Evolutionary conservation across 345 rosid species (phyloP).

Genomic region (Aquilaria malaccensis): DNA sequence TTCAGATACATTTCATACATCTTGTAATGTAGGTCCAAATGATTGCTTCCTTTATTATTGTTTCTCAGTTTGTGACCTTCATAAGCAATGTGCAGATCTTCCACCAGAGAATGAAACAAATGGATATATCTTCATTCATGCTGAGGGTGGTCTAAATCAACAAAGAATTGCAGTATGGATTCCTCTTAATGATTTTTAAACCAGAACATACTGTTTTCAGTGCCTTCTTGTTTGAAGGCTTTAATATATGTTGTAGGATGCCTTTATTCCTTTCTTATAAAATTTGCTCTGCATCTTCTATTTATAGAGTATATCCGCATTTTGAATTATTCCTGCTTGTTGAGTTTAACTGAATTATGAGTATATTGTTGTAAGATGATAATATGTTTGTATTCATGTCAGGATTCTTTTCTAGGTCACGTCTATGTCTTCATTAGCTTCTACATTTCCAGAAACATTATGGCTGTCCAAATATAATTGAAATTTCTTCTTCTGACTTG

Average conservation of each 20-base stretch:
- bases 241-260: neutral
- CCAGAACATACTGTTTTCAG: neutral
- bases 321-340: too few relatives aligned
- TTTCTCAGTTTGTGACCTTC: constrained; percentile 9
- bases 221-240: neutral
- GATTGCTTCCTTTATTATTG: neutral
- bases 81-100: constrained; percentile 51
- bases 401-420: too few relatives aligned
- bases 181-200: constrained; percentile 5
- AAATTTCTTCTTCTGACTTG: neutral
- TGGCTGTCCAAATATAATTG: too few relatives aligned
- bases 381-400: too few relatives aligned
- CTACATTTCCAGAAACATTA: too few relatives aligned
- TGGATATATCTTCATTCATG: constrained; percentile 95
- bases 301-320: too few relatives aligned
- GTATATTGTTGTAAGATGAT: too few relatives aligned
- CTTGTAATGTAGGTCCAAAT: neutral
- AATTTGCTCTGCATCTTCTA: too few relatives aligned
- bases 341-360: too few relatives aligned
- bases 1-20: constrained; percentile 2
- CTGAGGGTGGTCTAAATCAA: constrained; percentile 99
- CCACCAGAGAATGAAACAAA: constrained; percentile 89
- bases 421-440: too few relatives aligned
- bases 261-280: neutral
- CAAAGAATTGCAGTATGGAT: constrained; percentile 92